Evolutionary conservation across 192 early-diverging fungal species (phyloP), one percentile per base, ranked within the genome.

Genomic region (Podila minutissima): DNA sequence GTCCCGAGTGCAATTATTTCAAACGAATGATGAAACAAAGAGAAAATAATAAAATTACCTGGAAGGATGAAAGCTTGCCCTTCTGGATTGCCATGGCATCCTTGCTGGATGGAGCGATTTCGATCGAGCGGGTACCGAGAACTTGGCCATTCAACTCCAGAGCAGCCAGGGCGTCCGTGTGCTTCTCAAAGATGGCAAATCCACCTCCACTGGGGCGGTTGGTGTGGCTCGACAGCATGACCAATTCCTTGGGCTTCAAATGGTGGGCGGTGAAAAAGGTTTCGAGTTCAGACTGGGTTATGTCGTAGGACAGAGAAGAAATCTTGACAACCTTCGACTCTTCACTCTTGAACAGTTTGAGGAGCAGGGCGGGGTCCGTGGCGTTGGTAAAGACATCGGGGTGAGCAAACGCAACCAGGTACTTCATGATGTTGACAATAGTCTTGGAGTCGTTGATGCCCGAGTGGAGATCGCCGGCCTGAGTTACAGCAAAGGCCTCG

Each of bases 321-420:
- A 94, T 72, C 64, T 87, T 88, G 20, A 94, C 83, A 50, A 93
- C 87, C 58, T 86, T 87, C 13, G 91, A 92, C 53, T 88, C 75
- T 41, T 88, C 85, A 26, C 70, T 86, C 74, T 90, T 88, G 75
- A 94, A 94, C 60, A 91, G 88, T 19, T 85, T 85, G 31, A 91
- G 75, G 71, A 89, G 83, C 10, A 85, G 84, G 17, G 83, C 87
- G n/a, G 91, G 86, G 73, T 94, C 90, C 6, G 90, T 90, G 0
- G 93, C 91, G 24, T 86, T 79, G 6, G 86, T 85, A 66, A 89
- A 88, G 38, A 93, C 84, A 74, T 90, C 88, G 15, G 67, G 62
- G 60, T 90, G 87, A 3, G 75, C 67, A 64, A 85, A 87, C n/a
- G 75, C 77, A 8, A 82, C 83, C 26, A 88, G 70, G 68, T 89